phyloP scores from a whole-genome alignment of 192 early-diverging fungal genomes.

The Podila verticillata region DNA sequence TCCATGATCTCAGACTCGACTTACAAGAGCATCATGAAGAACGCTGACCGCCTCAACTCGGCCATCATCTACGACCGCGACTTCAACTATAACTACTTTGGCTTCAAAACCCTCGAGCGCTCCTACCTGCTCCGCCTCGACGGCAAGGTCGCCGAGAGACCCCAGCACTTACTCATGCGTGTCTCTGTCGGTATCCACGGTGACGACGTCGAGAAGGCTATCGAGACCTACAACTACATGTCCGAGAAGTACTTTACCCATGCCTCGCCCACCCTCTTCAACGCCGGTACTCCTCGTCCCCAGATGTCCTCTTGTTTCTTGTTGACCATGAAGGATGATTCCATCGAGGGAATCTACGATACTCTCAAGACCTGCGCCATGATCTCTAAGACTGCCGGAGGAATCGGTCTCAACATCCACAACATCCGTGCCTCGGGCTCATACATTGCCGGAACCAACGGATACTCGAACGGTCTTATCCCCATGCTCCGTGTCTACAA shows the following conservation, averaged over 20 bases:
- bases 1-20: slow-evolving; percentile 92
- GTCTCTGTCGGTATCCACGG: slow-evolving; percentile 97
- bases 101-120: slow-evolving; percentile 98
- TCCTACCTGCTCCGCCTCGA: slow-evolving; percentile 93
- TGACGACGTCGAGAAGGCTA: slow-evolving; percentile 87
- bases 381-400: slow-evolving; percentile 98
- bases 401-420: slow-evolving; percentile 97
- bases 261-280: slow-evolving; percentile 97
- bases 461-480: slow-evolving; percentile 94
- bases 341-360: slow-evolving; percentile 98
- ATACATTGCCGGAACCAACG: slow-evolving; percentile 98
- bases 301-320: slow-evolving; percentile 97
- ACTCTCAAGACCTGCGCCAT: slow-evolving; percentile 97
- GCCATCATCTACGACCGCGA: slow-evolving; percentile 98
- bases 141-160: slow-evolving; percentile 89
- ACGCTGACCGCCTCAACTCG: slow-evolving; percentile 90
- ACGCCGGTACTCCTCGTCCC: slow-evolving; percentile 95
- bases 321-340: slow-evolving; percentile 95
- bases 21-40: slow-evolving; percentile 69
- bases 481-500: slow-evolving; percentile 99
- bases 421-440: slow-evolving; percentile 95
- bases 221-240: slow-evolving; percentile 96
- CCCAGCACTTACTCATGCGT: slow-evolving; percentile 99
- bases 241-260: slow-evolving; percentile 96
- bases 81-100: slow-evolving; percentile 99